Conservation (phyloP, 306 rosid species). For the Astragalus membranaceus region DNA sequence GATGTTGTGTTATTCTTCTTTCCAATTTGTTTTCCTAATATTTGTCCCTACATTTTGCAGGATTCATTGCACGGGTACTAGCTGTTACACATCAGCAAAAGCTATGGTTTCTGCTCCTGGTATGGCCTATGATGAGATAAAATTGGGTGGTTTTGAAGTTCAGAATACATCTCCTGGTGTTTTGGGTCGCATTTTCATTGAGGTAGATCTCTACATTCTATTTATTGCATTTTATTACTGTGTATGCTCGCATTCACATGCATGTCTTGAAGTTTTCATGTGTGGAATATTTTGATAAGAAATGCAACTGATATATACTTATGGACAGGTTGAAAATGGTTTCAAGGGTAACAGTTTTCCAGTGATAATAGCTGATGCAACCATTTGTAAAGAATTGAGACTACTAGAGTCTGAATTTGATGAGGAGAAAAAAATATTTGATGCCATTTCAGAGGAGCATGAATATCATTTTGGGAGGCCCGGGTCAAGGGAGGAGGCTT, state of each 20-base stretch:
- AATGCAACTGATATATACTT: background rate
- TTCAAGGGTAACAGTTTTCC: conserved; percentile 79
- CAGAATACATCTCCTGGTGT: conserved; percentile 46
- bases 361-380: conserved; percentile 68
- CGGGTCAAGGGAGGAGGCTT: conserved; percentile 61
- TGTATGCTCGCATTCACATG: background rate
- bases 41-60: conserved; percentile 36
- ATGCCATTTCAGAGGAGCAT: conserved; percentile 46
- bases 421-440: conserved; percentile 31
- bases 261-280: background rate
- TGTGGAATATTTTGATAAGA: background rate
- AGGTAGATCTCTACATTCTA: conserved; percentile 39
- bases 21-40: background rate
- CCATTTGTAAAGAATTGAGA: conserved; percentile 70
- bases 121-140: conserved; percentile 48
- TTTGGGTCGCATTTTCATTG: conserved; percentile 83
- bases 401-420: conserved; percentile 66
- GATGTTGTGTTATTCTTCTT: conserved; percentile 11
- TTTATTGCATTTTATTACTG: background rate
- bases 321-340: conserved; percentile 86
- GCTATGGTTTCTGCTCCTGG: conserved; percentile 44
- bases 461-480: conserved; percentile 40
- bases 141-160: conserved; percentile 49
- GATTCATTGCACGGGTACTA: conserved; percentile 72
- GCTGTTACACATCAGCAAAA: conserved; percentile 58